Evolutionary conservation across 1,139 yeast species (phyloP).

Genomic region (Starmera stellimalicola): DNA sequence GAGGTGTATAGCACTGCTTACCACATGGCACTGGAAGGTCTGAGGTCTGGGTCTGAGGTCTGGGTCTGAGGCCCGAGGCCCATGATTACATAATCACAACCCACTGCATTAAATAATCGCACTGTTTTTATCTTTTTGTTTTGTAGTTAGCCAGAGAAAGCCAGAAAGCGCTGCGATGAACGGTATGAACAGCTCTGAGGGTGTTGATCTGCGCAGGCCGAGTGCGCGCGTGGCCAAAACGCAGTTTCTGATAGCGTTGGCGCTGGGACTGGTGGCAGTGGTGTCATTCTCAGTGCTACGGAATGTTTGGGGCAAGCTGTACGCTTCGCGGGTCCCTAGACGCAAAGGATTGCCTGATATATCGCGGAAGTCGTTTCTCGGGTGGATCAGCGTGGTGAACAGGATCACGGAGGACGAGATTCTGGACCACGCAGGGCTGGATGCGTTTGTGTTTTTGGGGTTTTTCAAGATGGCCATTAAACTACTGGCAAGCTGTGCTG

Average conservation of each 20-base stretch:
- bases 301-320: constrained; percentile 59
- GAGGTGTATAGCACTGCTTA: too few relatives aligned
- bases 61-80: too few relatives aligned
- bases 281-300: constrained; percentile 55
- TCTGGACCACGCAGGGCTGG: constrained; percentile 84
- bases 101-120: too few relatives aligned
- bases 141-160: too few relatives aligned
- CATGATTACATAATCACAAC: too few relatives aligned
- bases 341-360: constrained; percentile 31
- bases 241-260: constrained; percentile 51
- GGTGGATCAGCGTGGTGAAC: constrained; percentile 69
- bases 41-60: too few relatives aligned
- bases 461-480: constrained; percentile 69
- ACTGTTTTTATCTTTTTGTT: too few relatives aligned
- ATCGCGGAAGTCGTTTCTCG: constrained; percentile 48
- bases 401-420: constrained; percentile 65
- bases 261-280: constrained; percentile 58
- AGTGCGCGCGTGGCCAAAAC: constrained; percentile 33
- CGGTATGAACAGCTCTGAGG: constrained; percentile 2
- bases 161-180: too few relatives aligned
- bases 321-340: constrained; percentile 43
- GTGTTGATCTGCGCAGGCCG: constrained; percentile 30
- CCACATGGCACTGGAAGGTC: too few relatives aligned
- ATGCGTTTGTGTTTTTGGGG: constrained; percentile 77
- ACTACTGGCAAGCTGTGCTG: constrained; percentile 39